A percentile compares a stretch with the other conserved stretches of the same genome.
Conservation (phyloP, 768 basidiomycete genomes). For the Termitomyces sp. region DNA sequence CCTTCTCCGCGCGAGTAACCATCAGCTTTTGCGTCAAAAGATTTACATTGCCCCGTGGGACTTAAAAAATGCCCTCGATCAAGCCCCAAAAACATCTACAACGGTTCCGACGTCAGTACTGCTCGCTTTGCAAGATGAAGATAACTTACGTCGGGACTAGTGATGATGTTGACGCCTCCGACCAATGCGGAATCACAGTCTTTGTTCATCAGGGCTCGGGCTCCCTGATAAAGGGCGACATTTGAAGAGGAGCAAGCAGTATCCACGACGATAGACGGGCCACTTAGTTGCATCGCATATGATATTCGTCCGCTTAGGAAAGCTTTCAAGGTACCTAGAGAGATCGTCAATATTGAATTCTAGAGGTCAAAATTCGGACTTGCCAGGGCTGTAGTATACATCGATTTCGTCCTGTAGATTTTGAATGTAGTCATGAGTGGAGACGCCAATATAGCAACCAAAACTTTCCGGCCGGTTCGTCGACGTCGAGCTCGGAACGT, state of each 20-base stretch:
- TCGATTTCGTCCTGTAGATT: slow-evolving; percentile 60
- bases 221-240: slow-evolving; percentile 64
- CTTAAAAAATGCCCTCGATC: slow-evolving; percentile 66
- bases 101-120: background rate
- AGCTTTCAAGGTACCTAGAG: background rate
- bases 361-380: background rate
- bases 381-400: slow-evolving; percentile 67
- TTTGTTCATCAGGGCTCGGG: slow-evolving; percentile 51
- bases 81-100: slow-evolving; percentile 63
- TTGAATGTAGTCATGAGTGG: slow-evolving; percentile 64
- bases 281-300: slow-evolving; percentile 59
- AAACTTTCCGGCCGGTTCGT: slow-evolving; percentile 47
- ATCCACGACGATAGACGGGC: slow-evolving; percentile 67
- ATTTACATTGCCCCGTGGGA: slow-evolving; percentile 59
- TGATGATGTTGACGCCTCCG: slow-evolving; percentile 68
- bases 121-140: background rate
- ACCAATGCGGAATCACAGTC: slow-evolving; percentile 69
- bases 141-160: slow-evolving; percentile 60
- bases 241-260: slow-evolving; percentile 73
- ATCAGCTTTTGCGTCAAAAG: slow-evolving; percentile 67
- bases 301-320: slow-evolving; percentile 62
- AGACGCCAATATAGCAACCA: slow-evolving; percentile 64
- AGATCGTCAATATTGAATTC: background rate
- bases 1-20: slow-evolving; percentile 72
- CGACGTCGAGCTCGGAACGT: slow-evolving; percentile 51